A percentile compares a stretch with the other conserved stretches of the same genome.
These are phyloP conservation scores for Zymoseptoria brevis DNA, from an alignment of 2,329 filamentous ascomycete species.

Conservation along the genomic window DNA sequence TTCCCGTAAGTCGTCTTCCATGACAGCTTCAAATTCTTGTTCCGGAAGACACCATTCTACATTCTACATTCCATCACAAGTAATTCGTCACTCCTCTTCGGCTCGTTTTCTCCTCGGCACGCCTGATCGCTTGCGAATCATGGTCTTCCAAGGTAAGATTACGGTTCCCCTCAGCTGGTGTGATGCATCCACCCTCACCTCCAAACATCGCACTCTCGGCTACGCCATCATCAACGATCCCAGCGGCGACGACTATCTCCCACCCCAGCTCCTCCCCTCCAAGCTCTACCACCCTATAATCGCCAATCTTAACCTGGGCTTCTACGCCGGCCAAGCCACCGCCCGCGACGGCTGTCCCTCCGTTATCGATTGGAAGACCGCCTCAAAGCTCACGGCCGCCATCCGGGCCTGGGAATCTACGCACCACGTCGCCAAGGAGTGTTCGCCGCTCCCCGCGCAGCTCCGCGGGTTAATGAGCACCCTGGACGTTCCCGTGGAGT, in stretches of 20 bases:
- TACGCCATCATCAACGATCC: not conserved
- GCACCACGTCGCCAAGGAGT: not conserved
- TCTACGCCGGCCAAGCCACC: not conserved
- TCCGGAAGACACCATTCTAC: no score
- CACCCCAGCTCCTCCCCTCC: not conserved
- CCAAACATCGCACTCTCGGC: not conserved
- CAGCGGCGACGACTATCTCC: not conserved
- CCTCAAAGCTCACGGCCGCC: not conserved
- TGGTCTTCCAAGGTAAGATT: no score
- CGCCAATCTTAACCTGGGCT: not conserved
- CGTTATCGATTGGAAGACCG: not conserved
- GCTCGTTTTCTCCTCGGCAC: no score
- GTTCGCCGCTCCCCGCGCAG: not conserved
- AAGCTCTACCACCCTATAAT: not conserved
- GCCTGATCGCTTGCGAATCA: no score
- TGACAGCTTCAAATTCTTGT: no score
- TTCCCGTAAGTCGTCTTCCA: no score
- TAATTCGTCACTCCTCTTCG: no score
- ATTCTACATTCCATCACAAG: no score
- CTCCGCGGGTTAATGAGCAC: not conserved
- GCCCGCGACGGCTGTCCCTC: not conserved
- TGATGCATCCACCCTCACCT: not conserved
- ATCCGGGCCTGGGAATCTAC: not conserved
- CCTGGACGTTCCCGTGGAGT: not conserved
- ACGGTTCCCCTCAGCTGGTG: not conserved